phyloP scores from a whole-genome alignment of 768 basidiomycete genomes.

The Rhodotorula toruloides region DNA sequence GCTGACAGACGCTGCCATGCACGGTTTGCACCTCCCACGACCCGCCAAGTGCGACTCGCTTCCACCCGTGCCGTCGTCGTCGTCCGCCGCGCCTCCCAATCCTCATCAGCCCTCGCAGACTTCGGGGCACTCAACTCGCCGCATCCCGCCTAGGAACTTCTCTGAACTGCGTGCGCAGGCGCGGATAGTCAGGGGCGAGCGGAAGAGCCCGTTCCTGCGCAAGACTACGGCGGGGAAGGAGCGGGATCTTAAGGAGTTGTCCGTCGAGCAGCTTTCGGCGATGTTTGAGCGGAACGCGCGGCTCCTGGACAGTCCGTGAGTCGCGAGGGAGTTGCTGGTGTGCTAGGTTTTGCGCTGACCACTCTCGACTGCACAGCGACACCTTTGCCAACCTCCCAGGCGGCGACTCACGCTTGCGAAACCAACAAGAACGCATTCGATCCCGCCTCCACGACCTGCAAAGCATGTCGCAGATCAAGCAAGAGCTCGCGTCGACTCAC shows the following conservation, averaged over 20 bases:
- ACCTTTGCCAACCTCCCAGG: conserved; percentile 24
- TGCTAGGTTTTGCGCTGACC: too few relatives aligned
- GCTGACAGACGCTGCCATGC: neutral
- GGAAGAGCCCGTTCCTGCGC: conserved; percentile 27
- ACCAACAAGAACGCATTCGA: conserved; percentile 17
- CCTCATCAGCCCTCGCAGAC: neutral
- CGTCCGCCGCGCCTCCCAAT: conserved; percentile 3
- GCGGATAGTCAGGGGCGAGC: neutral
- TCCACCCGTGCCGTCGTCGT: conserved; percentile 9
- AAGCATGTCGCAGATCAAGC: conserved; percentile 7
- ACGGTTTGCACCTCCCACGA: conserved; percentile 21
- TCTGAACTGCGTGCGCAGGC: neutral
- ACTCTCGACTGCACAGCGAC: neutral
- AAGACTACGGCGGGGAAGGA: conserved; percentile 20
- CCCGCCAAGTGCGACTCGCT: neutral
- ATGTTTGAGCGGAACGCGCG: conserved; percentile 13
- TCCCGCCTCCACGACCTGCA: conserved; percentile 14
- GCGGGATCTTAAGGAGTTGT: conserved; percentile 11
- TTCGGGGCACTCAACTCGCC: neutral
- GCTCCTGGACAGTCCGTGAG: conserved; percentile 29
- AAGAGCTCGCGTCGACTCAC: conserved; percentile 19
- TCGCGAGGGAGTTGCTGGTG: neutral
- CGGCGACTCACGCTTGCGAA: conserved; percentile 12
- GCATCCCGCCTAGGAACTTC: conserved; percentile 9
- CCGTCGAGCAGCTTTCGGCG: conserved; percentile 16